A percentile compares a stretch with the other conserved stretches of the same genome.
Conservation (phyloP, 1,284 basidiomycete species). For the Mrakiaceae sp. region DNA sequence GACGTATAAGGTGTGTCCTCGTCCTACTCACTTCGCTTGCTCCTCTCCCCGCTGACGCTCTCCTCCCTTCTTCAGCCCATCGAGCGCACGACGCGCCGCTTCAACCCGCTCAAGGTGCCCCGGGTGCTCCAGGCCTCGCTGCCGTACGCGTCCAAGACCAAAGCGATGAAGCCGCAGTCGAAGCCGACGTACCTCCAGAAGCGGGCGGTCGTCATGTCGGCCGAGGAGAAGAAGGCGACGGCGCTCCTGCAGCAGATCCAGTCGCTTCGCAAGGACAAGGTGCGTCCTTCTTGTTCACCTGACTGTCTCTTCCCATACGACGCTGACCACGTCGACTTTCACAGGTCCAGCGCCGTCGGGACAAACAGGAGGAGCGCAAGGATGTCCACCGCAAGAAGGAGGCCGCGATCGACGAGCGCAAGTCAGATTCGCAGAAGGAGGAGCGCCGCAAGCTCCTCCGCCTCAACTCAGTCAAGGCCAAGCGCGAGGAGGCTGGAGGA, state of each 20-base stretch:
- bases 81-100: conserved; percentile 67
- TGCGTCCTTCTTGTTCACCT: conserved; percentile 25
- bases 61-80: conserved; percentile 38
- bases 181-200: conserved; percentile 76
- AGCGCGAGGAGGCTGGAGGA: background rate
- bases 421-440: conserved; percentile 62
- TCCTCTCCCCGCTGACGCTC: background rate
- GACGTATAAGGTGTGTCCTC: conserved; percentile 57
- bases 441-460: conserved; percentile 68
- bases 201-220: conserved; percentile 87
- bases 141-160: conserved; percentile 88
- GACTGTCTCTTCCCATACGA: no score
- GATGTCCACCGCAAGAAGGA: conserved; percentile 49
- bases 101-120: conserved; percentile 83
- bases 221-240: conserved; percentile 85
- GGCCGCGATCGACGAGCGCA: conserved; percentile 55
- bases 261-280: conserved; percentile 80
- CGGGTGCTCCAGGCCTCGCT: conserved; percentile 78
- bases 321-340: no score
- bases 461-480: conserved; percentile 1
- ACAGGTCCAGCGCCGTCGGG: conserved; percentile 56
- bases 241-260: conserved; percentile 91
- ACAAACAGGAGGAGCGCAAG: conserved; percentile 54
- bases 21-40: background rate
- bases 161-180: conserved; percentile 61